Base-by-base conservation (phyloP, 2,329 filamentous ascomycete species). In the Curvularia verruculosa region DNA sequence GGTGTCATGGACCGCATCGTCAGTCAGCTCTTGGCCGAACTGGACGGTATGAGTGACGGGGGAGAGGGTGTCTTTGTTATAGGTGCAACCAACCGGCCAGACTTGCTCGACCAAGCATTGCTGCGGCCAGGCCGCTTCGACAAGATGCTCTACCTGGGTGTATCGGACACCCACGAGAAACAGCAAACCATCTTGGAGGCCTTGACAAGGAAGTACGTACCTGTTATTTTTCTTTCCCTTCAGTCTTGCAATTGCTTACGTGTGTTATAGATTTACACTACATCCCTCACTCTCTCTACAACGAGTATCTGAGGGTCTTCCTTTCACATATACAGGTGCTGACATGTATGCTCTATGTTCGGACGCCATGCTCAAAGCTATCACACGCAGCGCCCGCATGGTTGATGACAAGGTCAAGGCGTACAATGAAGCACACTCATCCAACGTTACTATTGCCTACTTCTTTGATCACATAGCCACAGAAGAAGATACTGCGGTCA, bases 1-100 rank as follows among this genome's bases (percentile, higher is more conserved):
- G 95, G 95, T 72, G 95, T 98, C 54, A 98, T 98, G 94, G 95
- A 98, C 75, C 87, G 95, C 53, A 98, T 98, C 64, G 94, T 99
- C 49, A 95, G 90, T 58, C 95, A 98, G 79, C 81, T 99, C 43
- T 85, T 99, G 10, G 95, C 95, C 0, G 95, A 99, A 78, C 82
- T 99, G 21, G 95, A 99, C 73, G 95, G 95, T 49, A 99, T 99
- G 95, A 97, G 93, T 50, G 90, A 94, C 64, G 93, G 92, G 15
- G 91, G 92, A 57, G 91, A 93, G 63, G 75, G 78, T 37, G 94
- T 98, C 5, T 98, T 98, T 74, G 95, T 98, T 26, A 96, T 99
- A 65, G 94, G 95, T 56, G 94, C 94, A 3, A 99, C 94, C 5
- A 99, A 99, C 79, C 82, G 94, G 61, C 95, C 95, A 0, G 95